Evolutionary conservation across 352 stramenopile species (phyloP), one percentile per base, ranked within the genome.

Genomic region (Globisporangium sylvaticum): DNA sequence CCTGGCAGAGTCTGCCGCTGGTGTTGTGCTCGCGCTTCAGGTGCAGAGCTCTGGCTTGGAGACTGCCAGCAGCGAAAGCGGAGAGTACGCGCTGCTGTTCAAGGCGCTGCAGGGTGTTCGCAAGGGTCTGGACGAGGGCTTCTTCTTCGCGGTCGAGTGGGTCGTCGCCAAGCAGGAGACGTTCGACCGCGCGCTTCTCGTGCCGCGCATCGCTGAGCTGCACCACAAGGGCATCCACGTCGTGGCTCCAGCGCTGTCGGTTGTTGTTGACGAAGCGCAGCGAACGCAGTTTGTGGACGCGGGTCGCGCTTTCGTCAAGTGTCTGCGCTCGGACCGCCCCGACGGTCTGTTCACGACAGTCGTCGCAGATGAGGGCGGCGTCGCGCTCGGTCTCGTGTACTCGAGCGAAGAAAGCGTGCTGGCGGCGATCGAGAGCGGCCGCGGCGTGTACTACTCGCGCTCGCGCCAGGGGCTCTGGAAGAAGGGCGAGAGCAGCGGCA

Each of bases 401-500:
- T 98, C 92, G 50, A 97, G 88, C 66, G 82, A 82, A 31, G 88
- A 97, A 71, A 98, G 94, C 48, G 89, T 99, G 50, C 59, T 97
- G 46, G 81, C 87, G 10, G 88, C 95, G 3, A 78, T 99, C 22
- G 76, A 87, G 62, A 95, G 78, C 62, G 88, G 90, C 18, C 80
- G 91, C 55, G 96, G 92, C 34, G 94, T 98, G 5, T 99, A 98
- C 81, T 98, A 96, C 76, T 98, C 93, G 37, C 88, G 96, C 4
- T 98, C 92, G 64, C 89, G 95, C 53, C 76, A 86, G 32, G 81
- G 81, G 1, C 78, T 98, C 1, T 98, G 95, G 95, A 92, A 93
- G 67, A 98, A 98, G 75, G 96, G 95, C n/a, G 94, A 98, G 73
- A 98, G 89, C 53, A 98, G 91, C 34, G 96, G 95, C 67, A 94